Conservation (phyloP, 2,329 filamentous ascomycete genomes). For the Teratosphaeria pseudoeucalypti region DNA sequence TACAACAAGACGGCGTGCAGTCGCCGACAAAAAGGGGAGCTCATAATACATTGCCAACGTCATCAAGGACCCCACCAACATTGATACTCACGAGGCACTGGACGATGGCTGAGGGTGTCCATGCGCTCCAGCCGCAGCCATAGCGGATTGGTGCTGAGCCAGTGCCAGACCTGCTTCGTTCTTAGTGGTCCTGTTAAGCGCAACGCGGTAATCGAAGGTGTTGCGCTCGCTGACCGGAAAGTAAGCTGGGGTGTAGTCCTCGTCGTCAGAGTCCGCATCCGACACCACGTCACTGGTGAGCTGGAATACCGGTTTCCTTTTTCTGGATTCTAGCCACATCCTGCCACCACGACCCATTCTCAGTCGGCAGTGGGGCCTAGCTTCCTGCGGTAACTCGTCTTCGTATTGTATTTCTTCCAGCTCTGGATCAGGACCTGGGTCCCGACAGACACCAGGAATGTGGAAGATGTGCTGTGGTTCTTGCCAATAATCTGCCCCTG, state of each 20-base stretch:
- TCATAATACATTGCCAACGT: not conserved
- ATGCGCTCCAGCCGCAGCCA: conserved; percentile 2
- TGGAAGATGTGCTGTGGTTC: conserved; percentile 14
- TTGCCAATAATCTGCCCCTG: conserved; percentile 7
- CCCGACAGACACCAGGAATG: conserved; percentile 10
- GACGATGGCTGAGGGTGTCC: conserved; percentile 1
- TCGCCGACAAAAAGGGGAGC: not conserved
- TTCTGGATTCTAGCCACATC: conserved; percentile 65
- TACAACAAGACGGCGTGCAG: not conserved
- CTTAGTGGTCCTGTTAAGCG: conserved; percentile 11
- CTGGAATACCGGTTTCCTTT: conserved; percentile 14
- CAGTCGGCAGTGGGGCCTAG: conserved; percentile 61
- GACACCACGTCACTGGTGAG: conserved; percentile 38
- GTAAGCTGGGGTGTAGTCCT: conserved; percentile 45
- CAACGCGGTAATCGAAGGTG: conserved; percentile 59
- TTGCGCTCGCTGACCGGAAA: conserved; percentile 29
- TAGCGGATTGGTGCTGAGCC: conserved; percentile 6
- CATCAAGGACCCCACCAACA: conserved; percentile 1
- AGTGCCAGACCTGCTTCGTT: conserved; percentile 1
- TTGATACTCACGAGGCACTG: conserved; percentile 1
- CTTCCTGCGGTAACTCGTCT: conserved; percentile 6
- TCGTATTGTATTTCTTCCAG: not conserved
- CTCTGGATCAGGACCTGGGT: conserved; percentile 3
- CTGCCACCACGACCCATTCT: conserved; percentile 77
- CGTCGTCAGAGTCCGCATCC: conserved; percentile 62